These are phyloP conservation scores for Bondarzewia mesenterica DNA, from an alignment of 1,284 basidiomycete species.

Conservation along the genomic window DNA sequence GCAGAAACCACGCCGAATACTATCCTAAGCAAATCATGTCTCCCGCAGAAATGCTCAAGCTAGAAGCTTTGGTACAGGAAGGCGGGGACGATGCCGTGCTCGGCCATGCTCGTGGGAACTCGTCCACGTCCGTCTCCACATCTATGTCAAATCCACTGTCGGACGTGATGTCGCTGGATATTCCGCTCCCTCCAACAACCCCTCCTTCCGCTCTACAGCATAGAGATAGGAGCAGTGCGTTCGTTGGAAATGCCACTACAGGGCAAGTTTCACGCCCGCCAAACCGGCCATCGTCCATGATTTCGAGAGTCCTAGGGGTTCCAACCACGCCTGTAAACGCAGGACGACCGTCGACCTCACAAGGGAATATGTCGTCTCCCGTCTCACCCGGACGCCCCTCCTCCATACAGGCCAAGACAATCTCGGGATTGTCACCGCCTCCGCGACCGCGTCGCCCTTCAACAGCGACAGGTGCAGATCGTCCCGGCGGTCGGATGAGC, in stretches of 20 bases:
- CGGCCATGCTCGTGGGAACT: conserved; percentile 7
- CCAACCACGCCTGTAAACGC: background rate
- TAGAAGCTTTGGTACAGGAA: conserved; percentile 36
- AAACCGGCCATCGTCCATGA: background rate
- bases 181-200: background rate
- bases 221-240: background rate
- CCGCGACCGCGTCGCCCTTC: conserved; percentile 10
- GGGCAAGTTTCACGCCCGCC: background rate
- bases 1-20: conserved; percentile 16
- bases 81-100: conserved; percentile 27
- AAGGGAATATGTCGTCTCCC: conserved; percentile 16
- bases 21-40: conserved; percentile 58
- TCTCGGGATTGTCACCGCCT: conserved; percentile 14
- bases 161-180: conserved; percentile 7
- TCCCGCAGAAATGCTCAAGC: conserved; percentile 51
- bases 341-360: conserved; percentile 23
- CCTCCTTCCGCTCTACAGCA: background rate
- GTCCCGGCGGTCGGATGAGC: conserved; percentile 21
- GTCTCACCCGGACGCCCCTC: conserved; percentile 3
- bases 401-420: background rate
- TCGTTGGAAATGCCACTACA: background rate
- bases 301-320: background rate
- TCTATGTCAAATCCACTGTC: conserved; percentile 7
- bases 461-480: conserved; percentile 11
- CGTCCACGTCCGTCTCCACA: conserved; percentile 8